Evolutionary conservation across 805 yeast genomes (phyloP), one percentile per base, ranked within the genome.

Genomic region (Hermanozyma aechmeae): DNA sequence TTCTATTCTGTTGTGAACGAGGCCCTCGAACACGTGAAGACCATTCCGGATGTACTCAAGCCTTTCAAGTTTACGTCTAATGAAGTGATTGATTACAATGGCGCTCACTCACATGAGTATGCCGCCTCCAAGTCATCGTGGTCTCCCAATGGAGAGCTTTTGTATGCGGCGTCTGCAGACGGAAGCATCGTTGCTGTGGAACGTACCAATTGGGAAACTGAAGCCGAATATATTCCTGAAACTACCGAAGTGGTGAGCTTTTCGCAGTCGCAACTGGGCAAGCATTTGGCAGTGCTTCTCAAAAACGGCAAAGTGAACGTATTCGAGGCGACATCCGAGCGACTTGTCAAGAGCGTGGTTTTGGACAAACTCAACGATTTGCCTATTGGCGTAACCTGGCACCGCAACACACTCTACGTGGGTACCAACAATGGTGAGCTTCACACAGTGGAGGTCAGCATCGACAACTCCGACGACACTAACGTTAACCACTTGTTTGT

Each of bases 111-210:
- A 3, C 68, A 61, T 3, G 67, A 58, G 43, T 52, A 70, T 24
- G 47, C 70, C 1, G 55, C 76, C 15, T 65, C 82, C 0, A 68
- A 67, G 24, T 65, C 75, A 2, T 71, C 68, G 21, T 85, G 95
- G 95, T 71, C 75, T 32, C 71, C 79, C 2, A 62, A 68, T 30
- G 94, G 94, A 12, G 71, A 71, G 30, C 50, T 61, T n/a, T 59
- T 85, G 27, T 84, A 86, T 2, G 45, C 83, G 13, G 86, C 94
- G 2, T 58, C 79, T 5, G 56, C 61, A 21, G 56, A 10, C 7
- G 20, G 9, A 17, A 7, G 10, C 20, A 17, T 10, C 9, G 9
- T 17, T 17, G 7, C n/a, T n/a, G n/a, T 17, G 9, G 20, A 17
- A 7, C 20, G 20, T 17, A 17, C 20, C 20, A 17, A 7, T 7